Conservation (phyloP, 768 basidiomycete species). For the Russula dissimulans region DNA sequence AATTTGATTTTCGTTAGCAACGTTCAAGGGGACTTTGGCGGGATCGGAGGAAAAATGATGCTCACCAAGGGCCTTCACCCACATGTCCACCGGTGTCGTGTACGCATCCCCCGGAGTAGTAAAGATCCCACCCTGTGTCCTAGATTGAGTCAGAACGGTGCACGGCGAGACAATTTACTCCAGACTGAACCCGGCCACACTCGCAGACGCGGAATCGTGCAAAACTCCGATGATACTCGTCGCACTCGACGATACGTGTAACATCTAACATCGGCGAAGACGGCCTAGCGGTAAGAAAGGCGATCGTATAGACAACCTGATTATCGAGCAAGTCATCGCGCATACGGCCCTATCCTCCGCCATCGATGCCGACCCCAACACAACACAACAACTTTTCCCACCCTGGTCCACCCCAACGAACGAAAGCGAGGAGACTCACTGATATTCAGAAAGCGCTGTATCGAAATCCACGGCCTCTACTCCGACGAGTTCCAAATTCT, state of each 20-base stretch:
- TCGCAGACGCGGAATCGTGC: not conserved
- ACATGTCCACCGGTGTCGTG: conserved; percentile 85
- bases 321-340: not conserved
- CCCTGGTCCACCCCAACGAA: not conserved
- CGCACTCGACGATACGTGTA: not conserved
- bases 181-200: not conserved
- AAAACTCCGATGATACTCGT: conserved; percentile 1
- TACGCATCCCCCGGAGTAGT: conserved; percentile 81
- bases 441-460: conserved; percentile 66
- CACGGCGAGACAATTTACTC: not conserved
- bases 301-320: not conserved
- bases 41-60: conserved; percentile 23
- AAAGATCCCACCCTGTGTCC: conserved; percentile 81
- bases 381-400: not conserved
- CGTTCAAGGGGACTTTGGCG: not conserved
- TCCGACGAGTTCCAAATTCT: conserved; percentile 70
- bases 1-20: conserved; percentile 51
- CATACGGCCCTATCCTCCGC: not conserved
- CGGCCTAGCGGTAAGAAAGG: not conserved
- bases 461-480: conserved; percentile 83
- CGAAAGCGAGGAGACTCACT: conserved; percentile 42
- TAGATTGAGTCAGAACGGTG: conserved; percentile 26
- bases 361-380: not conserved
- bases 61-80: conserved; percentile 80
- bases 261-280: not conserved